These are phyloP conservation scores for Claviceps lovelessii DNA, from an alignment of 2,329 filamentous ascomycete species.

Conservation along the genomic window DNA sequence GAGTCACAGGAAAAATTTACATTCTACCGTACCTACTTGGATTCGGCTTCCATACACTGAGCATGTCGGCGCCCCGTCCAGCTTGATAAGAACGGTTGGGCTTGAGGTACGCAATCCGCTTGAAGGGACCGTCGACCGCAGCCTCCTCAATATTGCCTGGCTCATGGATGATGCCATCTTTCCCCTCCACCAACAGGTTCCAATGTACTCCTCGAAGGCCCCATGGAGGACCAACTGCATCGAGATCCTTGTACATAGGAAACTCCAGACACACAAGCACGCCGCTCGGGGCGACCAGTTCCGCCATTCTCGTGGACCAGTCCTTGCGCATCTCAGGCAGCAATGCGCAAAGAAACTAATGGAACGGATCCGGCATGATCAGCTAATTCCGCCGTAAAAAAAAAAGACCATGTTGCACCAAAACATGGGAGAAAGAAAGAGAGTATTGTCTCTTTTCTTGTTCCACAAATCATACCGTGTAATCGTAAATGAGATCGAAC, in stretches of 20 bases:
- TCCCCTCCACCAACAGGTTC: slow-evolving; percentile 4
- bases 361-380: background rate
- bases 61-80: background rate
- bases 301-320: background rate
- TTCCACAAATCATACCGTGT: background rate
- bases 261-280: background rate
- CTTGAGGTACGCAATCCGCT: background rate
- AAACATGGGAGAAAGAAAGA: background rate
- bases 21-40: background rate
- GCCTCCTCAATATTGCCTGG: background rate
- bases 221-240: slow-evolving; percentile 2
- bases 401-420: background rate
- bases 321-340: background rate
- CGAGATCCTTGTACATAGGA: background rate
- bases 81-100: background rate
- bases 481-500: background rate
- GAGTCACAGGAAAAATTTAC: background rate
- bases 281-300: background rate
- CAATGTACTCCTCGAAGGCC: slow-evolving; percentile 3
- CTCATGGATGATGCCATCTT: slow-evolving; percentile 1
- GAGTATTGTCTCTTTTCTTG: background rate
- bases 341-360: background rate
- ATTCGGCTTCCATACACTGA: background rate
- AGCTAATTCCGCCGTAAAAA: background rate
- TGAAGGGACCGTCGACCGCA: background rate